phyloP scores from a whole-genome alignment of 2,329 filamentous ascomycete species.

The Corinectria fuckeliana region DNA sequence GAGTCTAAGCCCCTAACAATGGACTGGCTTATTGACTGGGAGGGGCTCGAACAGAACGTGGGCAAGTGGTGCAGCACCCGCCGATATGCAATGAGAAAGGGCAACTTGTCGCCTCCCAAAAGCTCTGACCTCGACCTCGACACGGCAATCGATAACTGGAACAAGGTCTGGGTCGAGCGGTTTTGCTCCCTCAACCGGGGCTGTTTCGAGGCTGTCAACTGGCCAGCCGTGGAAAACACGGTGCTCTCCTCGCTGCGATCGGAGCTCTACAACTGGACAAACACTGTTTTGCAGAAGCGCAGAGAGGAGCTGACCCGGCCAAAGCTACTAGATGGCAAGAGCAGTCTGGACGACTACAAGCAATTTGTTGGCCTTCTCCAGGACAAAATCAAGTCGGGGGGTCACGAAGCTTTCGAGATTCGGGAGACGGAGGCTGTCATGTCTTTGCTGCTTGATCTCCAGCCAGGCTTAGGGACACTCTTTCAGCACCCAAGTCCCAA shows the following conservation, averaged over 20 bases:
- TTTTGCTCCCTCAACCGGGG: conserved; percentile 15
- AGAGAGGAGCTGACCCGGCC: not conserved
- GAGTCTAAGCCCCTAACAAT: not conserved
- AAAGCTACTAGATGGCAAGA: not conserved
- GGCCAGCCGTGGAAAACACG: not conserved
- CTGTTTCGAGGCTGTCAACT: not conserved
- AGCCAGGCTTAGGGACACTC: not conserved
- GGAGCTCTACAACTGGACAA: conserved; percentile 3
- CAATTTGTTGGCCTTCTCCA: not conserved
- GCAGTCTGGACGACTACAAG: not conserved
- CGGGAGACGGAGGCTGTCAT: conserved; percentile 22
- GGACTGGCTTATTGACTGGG: not conserved
- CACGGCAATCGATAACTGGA: conserved; percentile 25
- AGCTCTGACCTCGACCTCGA: conserved; percentile 10
- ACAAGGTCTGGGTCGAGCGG: conserved; percentile 12
- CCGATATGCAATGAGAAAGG: conserved; percentile 1
- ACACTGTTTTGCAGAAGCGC: not conserved
- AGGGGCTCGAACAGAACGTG: not conserved
- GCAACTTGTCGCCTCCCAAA: not conserved
- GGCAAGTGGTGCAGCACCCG: conserved; percentile 15
- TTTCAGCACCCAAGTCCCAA: conserved; percentile 1
- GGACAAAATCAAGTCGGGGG: not conserved
- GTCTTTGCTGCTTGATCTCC: conserved; percentile 23
- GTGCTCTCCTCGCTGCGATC: not conserved
- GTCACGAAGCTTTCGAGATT: not conserved